A percentile compares a stretch with the other conserved stretches of the same genome.
These are phyloP conservation scores for Umbellularia californica DNA, from an alignment of 164 flowering plant species.

Conservation along the genomic window DNA sequence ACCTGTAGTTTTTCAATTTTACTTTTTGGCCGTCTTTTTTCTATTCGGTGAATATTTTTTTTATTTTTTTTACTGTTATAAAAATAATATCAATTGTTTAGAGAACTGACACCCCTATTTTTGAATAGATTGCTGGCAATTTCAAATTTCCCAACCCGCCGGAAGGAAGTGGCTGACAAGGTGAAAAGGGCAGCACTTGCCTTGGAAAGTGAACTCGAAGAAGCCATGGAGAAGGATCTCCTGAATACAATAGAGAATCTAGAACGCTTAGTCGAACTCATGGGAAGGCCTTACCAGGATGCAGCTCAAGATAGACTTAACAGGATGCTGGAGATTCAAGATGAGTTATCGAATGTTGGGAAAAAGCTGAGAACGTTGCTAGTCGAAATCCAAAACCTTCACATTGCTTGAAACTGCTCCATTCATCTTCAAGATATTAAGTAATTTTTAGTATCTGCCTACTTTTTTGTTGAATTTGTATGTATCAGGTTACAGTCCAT, in stretches of 20 bases:
- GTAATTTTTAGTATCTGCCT: not conserved
- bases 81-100: not conserved
- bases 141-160: constrained; percentile 65
- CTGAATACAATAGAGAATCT: constrained; percentile 29
- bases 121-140: constrained; percentile 54
- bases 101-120: constrained; percentile 6
- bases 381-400: constrained; percentile 57
- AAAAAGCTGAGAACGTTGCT: constrained; percentile 36
- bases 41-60: no score
- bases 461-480: not conserved
- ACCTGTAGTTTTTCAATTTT: not conserved
- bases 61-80: not conserved
- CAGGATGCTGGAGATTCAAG: constrained; percentile 32
- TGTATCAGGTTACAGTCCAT: not conserved
- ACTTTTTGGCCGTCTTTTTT: no score
- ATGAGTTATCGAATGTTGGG: constrained; percentile 34
- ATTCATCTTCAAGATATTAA: not conserved
- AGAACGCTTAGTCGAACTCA: constrained; percentile 38
- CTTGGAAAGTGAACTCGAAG: constrained; percentile 68
- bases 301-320: constrained; percentile 49
- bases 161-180: constrained; percentile 51
- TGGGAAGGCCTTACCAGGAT: constrained; percentile 52
- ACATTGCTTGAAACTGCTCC: constrained; percentile 29
- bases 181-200: constrained; percentile 66
- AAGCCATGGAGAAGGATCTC: constrained; percentile 79